Percentiles rank a stretch among this genome's conserved stretches.
Conservation (phyloP, 2,329 filamentous ascomycete genomes). For the Pseudodiploospora longispora region DNA sequence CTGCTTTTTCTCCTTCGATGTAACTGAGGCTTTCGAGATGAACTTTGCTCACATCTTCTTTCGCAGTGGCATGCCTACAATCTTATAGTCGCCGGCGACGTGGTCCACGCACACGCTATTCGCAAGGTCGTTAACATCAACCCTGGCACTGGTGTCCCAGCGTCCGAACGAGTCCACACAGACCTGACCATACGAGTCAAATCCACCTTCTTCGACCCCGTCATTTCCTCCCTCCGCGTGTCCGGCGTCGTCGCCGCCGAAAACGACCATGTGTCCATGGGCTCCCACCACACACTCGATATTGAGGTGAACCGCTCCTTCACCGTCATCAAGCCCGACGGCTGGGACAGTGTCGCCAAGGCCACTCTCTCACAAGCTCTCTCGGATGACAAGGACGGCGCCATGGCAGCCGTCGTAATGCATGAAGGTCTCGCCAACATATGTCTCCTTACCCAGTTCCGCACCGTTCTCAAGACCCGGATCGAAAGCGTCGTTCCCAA, state of each 20-base stretch:
- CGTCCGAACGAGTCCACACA: conserved; percentile 46
- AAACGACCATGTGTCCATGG: conserved; percentile 44
- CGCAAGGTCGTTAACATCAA: conserved; percentile 47
- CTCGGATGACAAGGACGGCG: conserved; percentile 69
- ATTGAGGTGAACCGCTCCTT: conserved; percentile 84
- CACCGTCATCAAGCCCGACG: conserved; percentile 70
- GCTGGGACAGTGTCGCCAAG: conserved; percentile 86
- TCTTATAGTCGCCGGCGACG: conserved; percentile 45
- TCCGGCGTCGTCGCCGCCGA: conserved; percentile 46
- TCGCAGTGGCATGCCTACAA: conserved; percentile 53
- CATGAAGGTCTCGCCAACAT: conserved; percentile 81
- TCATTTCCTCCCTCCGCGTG: conserved; percentile 46
- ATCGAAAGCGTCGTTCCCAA: conserved; percentile 60
- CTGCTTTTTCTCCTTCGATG: conserved; percentile 1
- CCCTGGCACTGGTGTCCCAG: conserved; percentile 39
- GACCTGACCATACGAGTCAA: conserved; percentile 49
- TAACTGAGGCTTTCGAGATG: conserved; percentile 4
- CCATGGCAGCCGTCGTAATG: conserved; percentile 87
- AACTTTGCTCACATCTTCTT: conserved; percentile 7
- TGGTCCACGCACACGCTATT: conserved; percentile 46
- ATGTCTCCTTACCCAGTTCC: conserved; percentile 72
- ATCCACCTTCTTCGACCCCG: conserved; percentile 50
- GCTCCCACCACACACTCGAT: conserved; percentile 58
- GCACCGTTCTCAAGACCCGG: conserved; percentile 59
- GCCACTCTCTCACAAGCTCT: conserved; percentile 72